Conservation (phyloP, 768 basidiomycete species). For the Russula virescens region DNA sequence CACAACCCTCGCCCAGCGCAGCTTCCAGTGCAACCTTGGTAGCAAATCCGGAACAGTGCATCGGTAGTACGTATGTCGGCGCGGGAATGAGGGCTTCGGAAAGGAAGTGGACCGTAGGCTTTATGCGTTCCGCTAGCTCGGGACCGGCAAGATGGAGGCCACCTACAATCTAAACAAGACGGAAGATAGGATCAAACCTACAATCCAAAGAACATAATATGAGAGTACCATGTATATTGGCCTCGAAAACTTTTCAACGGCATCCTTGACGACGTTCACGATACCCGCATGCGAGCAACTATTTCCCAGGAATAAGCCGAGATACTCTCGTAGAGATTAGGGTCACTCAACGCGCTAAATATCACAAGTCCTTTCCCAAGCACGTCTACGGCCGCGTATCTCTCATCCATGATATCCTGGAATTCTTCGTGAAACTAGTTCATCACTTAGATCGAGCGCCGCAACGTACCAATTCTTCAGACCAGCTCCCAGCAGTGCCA, state of each 20-base stretch:
- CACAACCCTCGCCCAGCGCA: conserved; percentile 68
- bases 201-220: neutral
- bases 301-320: neutral
- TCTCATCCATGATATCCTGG: conserved; percentile 77
- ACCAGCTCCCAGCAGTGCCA: conserved; percentile 52
- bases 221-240: conserved; percentile 67
- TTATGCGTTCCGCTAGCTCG: conserved; percentile 56
- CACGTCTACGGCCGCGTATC: conserved; percentile 73
- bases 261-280: conserved; percentile 75
- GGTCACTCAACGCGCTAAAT: conserved; percentile 67
- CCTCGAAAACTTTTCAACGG: conserved; percentile 51
- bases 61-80: conserved; percentile 68
- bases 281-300: conserved; percentile 79
- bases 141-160: conserved; percentile 79
- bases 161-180: conserved; percentile 55
- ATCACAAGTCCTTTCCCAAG: conserved; percentile 76
- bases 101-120: conserved; percentile 66
- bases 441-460: neutral
- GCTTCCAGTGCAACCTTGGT: conserved; percentile 64
- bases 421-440: neutral
- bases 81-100: conserved; percentile 52
- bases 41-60: conserved; percentile 83
- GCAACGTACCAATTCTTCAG: conserved; percentile 1
- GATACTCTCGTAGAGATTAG: neutral
- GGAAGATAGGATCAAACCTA: neutral